These are phyloP conservation scores for Naganishia onofrii DNA, from an alignment of 768 basidiomycete genomes.

Conservation along the genomic window DNA sequence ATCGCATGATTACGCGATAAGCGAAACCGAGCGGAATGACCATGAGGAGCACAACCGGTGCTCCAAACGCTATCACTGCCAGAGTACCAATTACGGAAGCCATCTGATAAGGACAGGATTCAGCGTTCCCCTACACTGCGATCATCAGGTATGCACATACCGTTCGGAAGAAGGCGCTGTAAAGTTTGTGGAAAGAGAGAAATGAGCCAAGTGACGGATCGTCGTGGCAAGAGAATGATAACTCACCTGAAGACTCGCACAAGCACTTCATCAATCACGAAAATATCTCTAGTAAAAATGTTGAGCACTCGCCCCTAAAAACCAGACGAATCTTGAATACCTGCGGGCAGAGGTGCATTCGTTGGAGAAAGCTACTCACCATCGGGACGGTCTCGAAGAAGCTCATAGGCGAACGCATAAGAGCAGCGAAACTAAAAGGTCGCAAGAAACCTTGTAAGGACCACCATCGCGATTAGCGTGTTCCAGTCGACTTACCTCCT, in stretches of 20 bases:
- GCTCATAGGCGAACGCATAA: slow-evolving; percentile 77
- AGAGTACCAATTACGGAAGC: slow-evolving; percentile 49
- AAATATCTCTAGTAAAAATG: slow-evolving; percentile 79
- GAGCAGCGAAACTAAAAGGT: slow-evolving; percentile 53
- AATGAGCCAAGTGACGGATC: too few species aligned
- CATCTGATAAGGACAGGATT: not conserved
- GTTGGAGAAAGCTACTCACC: slow-evolving; percentile 59
- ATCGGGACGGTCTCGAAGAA: slow-evolving; percentile 85
- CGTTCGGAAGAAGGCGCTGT: slow-evolving; percentile 31
- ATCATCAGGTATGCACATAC: slow-evolving; percentile 26
- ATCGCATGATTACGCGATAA: slow-evolving; percentile 78
- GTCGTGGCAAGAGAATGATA: not conserved
- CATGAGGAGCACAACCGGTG: slow-evolving; percentile 76
- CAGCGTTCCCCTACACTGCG: not conserved
- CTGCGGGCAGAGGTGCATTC: slow-evolving; percentile 48
- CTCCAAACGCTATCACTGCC: slow-evolving; percentile 71
- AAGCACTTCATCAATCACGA: slow-evolving; percentile 71
- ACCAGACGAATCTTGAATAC: not conserved
- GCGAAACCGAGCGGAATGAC: slow-evolving; percentile 74
- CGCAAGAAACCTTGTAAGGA: slow-evolving; percentile 15
- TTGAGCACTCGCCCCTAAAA: slow-evolving; percentile 67
- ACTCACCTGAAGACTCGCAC: slow-evolving; percentile 67
- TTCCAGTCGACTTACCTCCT: slow-evolving; percentile 55
- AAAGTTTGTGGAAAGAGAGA: too few species aligned
- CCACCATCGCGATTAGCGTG: not conserved